A percentile compares a stretch with the other conserved stretches of the same genome.
These are phyloP conservation scores for Tuber microsphaerosporum DNA, from an alignment of 495 filamentous ascomycete genomes.

Conservation along the genomic window DNA sequence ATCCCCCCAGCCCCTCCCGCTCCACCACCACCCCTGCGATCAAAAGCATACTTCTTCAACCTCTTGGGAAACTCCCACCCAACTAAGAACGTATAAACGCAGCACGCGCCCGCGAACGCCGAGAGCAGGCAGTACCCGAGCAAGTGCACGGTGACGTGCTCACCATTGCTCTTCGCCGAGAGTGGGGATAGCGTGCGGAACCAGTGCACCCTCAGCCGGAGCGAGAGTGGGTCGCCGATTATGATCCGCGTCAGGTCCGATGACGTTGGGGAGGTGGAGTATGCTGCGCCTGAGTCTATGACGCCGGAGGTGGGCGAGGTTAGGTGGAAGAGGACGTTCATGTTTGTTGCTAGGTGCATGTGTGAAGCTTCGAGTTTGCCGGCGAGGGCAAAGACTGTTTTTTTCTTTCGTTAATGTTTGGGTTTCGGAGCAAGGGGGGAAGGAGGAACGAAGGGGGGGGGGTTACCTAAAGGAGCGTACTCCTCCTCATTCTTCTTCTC, in stretches of 20 bases:
- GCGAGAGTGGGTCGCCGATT: conserved; percentile 76
- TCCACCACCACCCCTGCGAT: conserved; percentile 39
- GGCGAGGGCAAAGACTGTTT: conserved; percentile 68
- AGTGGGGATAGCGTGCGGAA: conserved; percentile 57
- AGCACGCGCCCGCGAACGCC: conserved; percentile 46
- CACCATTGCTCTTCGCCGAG: conserved; percentile 51
- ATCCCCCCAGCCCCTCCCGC: conserved; percentile 48
- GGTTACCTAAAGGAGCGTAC: conserved; percentile 50
- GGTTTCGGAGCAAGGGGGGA: background rate
- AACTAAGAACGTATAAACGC: conserved; percentile 41
- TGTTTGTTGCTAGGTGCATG: conserved; percentile 77
- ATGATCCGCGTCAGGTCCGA: conserved; percentile 59
- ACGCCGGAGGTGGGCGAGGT: conserved; percentile 51
- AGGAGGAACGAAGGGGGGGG: background rate
- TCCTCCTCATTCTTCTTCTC: conserved; percentile 40
- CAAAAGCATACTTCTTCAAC: conserved; percentile 45
- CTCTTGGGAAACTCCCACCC: conserved; percentile 46
- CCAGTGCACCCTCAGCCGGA: conserved; percentile 80
- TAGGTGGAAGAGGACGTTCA: conserved; percentile 54
- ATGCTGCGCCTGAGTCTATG: conserved; percentile 76
- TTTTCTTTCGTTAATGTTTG: conserved; percentile 10
- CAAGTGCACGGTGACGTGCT: conserved; percentile 23
- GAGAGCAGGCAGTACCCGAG: conserved; percentile 41
- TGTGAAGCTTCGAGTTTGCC: conserved; percentile 84
- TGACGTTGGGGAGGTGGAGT: conserved; percentile 66